Base-by-base conservation (phyloP, 352 stramenopile species). In the Saprolegnia parasitica region DNA sequence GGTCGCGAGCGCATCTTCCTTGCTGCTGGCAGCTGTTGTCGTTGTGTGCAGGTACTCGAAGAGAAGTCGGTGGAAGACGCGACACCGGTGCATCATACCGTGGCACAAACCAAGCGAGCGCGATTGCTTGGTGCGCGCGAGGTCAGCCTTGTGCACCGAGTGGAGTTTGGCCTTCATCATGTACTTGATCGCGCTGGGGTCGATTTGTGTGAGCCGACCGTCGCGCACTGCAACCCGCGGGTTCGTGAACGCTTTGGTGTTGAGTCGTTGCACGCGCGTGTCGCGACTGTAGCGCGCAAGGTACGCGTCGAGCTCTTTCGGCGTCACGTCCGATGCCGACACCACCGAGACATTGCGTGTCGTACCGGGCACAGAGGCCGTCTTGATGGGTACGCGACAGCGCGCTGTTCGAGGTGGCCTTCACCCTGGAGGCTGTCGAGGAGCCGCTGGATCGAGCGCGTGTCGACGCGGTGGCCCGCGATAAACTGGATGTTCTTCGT, bases 361-460 rank as follows among this genome's bases (percentile, higher is more conserved):
- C 15, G 56, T 67, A 26, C 58, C 45, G 13, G 58, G 50, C 26
- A 42, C 58, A 37, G 39, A 21, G 9, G 37, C 54, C 26, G 58
- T 55, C 40, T 67, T 67, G 40, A 67, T 40, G 20, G 58, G 58
- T 40, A 67, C 50, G 37, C 40, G 13, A 49, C 18, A 15, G 11
- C 13, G 24, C 13, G 21, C 13, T 56, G 45, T 15, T 21, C 21
- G 18, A 67, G 18, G 5, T 49, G 11, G 37, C 49, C 32, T 15
- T 37, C 26, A 16, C 18, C 24, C 10, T 40, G 40, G 10, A 29
- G n/a, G n/a, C 23, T 18, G 1, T 56, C 40, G 13, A 67, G 37
- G 39, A 67, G 52, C 9, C 58, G 58, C 20, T 55, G 20, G 58
- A 67, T 67, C n/a, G 58, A 67, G 18, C 58, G 58, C 20, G 50